A percentile compares a stretch with the other conserved stretches of the same genome.
Evolutionary conservation across 306 rosid species (phyloP).

Genomic region (Pachyrhizus erosus): DNA sequence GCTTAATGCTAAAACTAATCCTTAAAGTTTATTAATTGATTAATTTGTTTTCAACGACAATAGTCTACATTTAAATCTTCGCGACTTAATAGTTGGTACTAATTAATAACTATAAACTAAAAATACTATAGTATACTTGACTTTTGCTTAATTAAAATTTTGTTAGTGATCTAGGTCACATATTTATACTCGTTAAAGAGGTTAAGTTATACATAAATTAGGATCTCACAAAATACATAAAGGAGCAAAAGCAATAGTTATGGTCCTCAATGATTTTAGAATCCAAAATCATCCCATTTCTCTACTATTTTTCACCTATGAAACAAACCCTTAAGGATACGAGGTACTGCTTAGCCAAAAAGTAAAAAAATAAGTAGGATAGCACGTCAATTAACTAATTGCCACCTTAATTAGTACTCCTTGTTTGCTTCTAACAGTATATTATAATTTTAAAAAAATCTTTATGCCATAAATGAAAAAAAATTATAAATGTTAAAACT

Average conservation of each 20-base stretch:
- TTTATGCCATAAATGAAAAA: too few relatives aligned
- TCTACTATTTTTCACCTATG: too few relatives aligned
- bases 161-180: not conserved
- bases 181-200: not conserved
- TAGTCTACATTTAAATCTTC: not conserved
- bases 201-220: not conserved
- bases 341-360: too few relatives aligned
- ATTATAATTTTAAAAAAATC: too few relatives aligned
- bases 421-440: too few relatives aligned
- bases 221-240: not conserved
- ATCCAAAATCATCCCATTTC: not conserved
- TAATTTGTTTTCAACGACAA: not conserved
- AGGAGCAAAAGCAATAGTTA: not conserved
- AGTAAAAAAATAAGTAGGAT: too few relatives aligned
- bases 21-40: not conserved
- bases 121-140: not conserved
- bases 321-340: too few relatives aligned
- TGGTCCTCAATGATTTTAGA: not conserved
- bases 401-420: too few relatives aligned
- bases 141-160: not conserved
- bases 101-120: not conserved
- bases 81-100: not conserved
- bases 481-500: too few relatives aligned
- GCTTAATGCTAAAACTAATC: slow-evolving; percentile 11
- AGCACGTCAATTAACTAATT: too few relatives aligned